Evolutionary conservation across 2,329 filamentous ascomycete species (phyloP).

Genomic region (Xylaria sp.): DNA sequence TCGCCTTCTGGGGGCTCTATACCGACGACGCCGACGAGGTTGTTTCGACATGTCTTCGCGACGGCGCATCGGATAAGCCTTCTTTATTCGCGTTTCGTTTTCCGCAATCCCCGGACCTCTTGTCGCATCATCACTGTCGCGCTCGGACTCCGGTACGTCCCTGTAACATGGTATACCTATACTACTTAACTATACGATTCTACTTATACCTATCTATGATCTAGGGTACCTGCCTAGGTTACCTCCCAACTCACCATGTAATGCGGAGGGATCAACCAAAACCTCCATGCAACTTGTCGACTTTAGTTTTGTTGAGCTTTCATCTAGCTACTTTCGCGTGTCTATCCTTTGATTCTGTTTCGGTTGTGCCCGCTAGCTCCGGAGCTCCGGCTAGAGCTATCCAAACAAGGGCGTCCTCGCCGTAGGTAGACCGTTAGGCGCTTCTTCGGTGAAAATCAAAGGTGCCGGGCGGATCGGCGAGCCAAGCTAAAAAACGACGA

Average conservation of each 20-base stretch:
- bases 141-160: conserved; percentile 28
- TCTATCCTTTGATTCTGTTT: not conserved
- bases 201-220: not conserved
- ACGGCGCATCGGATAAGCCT: not conserved
- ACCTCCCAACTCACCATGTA: not conserved
- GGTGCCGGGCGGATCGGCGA: not conserved
- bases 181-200: not conserved
- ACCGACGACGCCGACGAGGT: not conserved
- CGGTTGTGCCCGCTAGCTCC: not conserved
- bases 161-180: conserved; percentile 15
- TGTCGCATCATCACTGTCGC: conserved; percentile 11
- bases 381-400: not conserved
- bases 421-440: not conserved
- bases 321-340: not conserved
- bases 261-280: conserved; percentile 14
- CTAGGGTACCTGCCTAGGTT: not conserved
- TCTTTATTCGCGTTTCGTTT: conserved; percentile 7
- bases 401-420: not conserved
- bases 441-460: not conserved
- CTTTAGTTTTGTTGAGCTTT: conserved; percentile 1
- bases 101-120: conserved; percentile 3
- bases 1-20: conserved; percentile 1
- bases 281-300: not conserved
- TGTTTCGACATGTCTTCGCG: not conserved
- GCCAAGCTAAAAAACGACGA: not conserved